A percentile compares a stretch with the other conserved stretches of the same genome.
Evolutionary conservation across 169 alveolate genomes (phyloP).

Genomic region (Plasmodium cynomolgi): DNA sequence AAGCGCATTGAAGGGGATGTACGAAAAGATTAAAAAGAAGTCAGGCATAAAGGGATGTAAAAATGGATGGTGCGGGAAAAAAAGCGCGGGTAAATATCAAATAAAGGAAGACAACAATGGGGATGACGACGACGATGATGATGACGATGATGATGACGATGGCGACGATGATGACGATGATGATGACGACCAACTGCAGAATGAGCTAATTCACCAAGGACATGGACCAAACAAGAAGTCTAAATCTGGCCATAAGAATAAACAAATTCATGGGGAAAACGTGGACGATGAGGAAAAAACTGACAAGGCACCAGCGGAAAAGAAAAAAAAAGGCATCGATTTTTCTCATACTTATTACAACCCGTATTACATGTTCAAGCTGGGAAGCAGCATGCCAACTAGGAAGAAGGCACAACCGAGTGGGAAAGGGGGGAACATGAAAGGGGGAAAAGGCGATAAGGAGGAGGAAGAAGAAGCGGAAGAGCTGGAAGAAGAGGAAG

Average conservation of each 20-base stretch:
- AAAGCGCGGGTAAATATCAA: neutral
- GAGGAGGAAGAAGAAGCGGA: neutral
- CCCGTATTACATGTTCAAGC: conserved; percentile 33
- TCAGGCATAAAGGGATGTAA: neutral
- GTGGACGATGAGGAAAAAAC: neutral
- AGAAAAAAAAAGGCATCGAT: neutral
- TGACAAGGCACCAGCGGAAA: neutral
- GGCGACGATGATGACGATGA: neutral
- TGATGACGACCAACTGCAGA: neutral
- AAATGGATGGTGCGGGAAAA: neutral
- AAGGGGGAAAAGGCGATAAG: neutral
- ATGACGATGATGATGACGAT: neutral
- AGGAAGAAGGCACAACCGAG: neutral
- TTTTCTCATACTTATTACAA: conserved; percentile 31
- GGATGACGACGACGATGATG: neutral
- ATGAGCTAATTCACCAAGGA: neutral
- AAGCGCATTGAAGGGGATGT: neutral
- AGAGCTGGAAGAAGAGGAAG: neutral
- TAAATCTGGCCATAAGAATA: neutral
- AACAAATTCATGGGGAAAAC: neutral
- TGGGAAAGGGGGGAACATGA: neutral
- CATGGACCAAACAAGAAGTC: neutral
- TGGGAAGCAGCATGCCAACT: neutral
- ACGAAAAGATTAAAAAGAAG: neutral
- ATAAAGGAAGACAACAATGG: neutral